Conservation (phyloP, 164 flowering plant species). For the Nelumbo lutea region DNA sequence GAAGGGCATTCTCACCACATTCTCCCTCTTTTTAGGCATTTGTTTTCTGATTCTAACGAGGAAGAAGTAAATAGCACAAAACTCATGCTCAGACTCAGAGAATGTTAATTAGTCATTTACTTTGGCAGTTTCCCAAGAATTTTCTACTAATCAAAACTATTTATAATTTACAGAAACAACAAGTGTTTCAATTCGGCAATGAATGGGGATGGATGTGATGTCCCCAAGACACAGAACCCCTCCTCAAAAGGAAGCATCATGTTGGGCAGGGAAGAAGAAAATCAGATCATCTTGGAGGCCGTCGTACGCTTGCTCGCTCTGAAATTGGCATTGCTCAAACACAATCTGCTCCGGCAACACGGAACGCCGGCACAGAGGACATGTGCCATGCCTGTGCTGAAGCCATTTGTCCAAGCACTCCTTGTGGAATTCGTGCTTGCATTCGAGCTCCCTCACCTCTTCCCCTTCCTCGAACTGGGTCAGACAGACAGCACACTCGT, state of each 20-base stretch:
- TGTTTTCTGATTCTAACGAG: too few relatives aligned
- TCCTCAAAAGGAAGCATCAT: constrained; percentile 17
- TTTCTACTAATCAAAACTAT: too few relatives aligned
- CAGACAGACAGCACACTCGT: constrained; percentile 42
- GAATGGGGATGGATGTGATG: too few relatives aligned
- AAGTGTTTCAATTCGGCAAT: too few relatives aligned
- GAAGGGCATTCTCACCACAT: too few relatives aligned
- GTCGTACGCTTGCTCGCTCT: constrained; percentile 18
- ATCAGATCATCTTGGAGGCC: constrained; percentile 30
- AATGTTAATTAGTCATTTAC: too few relatives aligned
- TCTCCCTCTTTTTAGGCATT: too few relatives aligned
- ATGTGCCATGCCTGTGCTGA: constrained; percentile 28
- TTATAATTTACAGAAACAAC: too few relatives aligned
- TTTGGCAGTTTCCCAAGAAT: too few relatives aligned
- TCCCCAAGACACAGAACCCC: background rate
- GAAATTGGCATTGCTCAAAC: constrained; percentile 5
- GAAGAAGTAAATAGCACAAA: too few relatives aligned
- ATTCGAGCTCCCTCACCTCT: constrained; percentile 30
- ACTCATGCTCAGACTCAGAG: too few relatives aligned
- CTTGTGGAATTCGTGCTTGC: constrained; percentile 46
- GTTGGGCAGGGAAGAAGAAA: constrained; percentile 28
- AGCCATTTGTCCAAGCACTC: constrained; percentile 48
- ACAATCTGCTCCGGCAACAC: constrained; percentile 30
- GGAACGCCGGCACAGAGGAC: constrained; percentile 38
- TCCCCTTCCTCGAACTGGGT: constrained; percentile 40